Evolutionary conservation across 257 asterid species (phyloP).

Genomic region (Scutellaria baicalensis): DNA sequence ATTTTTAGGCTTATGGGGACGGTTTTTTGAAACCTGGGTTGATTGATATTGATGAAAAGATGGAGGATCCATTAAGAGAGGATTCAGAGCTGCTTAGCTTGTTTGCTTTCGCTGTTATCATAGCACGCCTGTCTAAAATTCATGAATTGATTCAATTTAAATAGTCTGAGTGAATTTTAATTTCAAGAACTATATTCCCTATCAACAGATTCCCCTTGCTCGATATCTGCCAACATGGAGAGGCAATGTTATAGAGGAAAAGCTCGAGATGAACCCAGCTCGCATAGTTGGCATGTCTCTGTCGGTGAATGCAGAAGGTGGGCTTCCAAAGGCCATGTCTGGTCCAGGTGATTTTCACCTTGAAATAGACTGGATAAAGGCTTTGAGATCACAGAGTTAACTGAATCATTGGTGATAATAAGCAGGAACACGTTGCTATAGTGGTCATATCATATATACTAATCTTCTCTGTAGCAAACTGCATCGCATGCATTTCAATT

Average conservation of each 20-base stretch:
- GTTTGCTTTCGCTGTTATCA: background rate
- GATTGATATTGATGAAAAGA: background rate
- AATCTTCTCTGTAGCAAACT: background rate
- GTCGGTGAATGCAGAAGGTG: slow-evolving; percentile 80
- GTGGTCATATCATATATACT: background rate
- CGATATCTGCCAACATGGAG: slow-evolving; percentile 93
- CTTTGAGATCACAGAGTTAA: slow-evolving; percentile 48
- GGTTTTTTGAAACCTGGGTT: background rate
- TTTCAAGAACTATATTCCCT: background rate
- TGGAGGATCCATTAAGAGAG: background rate
- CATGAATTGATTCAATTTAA: background rate
- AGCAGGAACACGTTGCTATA: background rate
- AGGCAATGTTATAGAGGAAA: slow-evolving; percentile 79
- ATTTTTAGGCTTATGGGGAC: too few relatives aligned
- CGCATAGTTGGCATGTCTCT: slow-evolving; percentile 81
- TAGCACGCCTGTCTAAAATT: too few relatives aligned
- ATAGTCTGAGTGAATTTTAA: background rate
- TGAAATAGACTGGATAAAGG: slow-evolving; percentile 91
- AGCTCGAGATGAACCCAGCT: slow-evolving; percentile 85
- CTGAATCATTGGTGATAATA: slow-evolving; percentile 2
- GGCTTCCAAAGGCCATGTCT: slow-evolving; percentile 56
- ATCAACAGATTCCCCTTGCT: slow-evolving; percentile 72
- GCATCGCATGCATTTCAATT: background rate
- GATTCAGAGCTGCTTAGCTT: background rate
- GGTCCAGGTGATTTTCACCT: slow-evolving; percentile 85